These are phyloP conservation scores for Neospermospora avenae DNA, from an alignment of 2,329 filamentous ascomycete species.

Conservation along the genomic window DNA sequence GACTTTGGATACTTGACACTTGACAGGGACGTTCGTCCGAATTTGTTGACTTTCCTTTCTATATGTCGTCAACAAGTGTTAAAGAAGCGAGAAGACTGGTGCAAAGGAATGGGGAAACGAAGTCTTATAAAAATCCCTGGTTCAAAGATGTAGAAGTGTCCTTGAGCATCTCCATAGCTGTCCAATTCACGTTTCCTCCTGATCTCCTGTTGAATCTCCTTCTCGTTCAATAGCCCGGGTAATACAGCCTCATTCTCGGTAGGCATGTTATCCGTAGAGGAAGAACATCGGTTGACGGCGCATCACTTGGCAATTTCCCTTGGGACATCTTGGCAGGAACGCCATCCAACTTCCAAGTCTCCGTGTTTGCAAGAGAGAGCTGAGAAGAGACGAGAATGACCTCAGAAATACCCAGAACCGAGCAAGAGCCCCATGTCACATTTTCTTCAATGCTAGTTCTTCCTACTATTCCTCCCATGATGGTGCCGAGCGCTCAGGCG, in stretches of 20 bases:
- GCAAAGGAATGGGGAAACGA: constrained; percentile 1
- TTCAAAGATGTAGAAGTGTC: neutral
- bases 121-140: neutral
- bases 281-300: constrained; percentile 1
- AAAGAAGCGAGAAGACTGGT: neutral
- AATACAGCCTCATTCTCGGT: neutral
- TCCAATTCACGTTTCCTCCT: neutral
- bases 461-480: no score
- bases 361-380: constrained; percentile 1
- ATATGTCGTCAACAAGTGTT: neutral
- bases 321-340: constrained; percentile 2
- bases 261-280: neutral
- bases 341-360: constrained; percentile 5
- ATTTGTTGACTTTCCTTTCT: neutral
- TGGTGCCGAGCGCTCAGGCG: neutral
- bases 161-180: neutral
- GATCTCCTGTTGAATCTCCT: constrained; percentile 1
- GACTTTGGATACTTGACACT: neutral
- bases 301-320: constrained; percentile 9
- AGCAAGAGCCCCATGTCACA: neutral
- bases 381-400: neutral
- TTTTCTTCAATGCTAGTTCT: neutral
- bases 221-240: neutral
- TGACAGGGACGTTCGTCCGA: constrained; percentile 1
- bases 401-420: neutral